Base-by-base conservation (phyloP, 2,329 filamentous ascomycete genomes). In the Paecilomyces formosus region DNA sequence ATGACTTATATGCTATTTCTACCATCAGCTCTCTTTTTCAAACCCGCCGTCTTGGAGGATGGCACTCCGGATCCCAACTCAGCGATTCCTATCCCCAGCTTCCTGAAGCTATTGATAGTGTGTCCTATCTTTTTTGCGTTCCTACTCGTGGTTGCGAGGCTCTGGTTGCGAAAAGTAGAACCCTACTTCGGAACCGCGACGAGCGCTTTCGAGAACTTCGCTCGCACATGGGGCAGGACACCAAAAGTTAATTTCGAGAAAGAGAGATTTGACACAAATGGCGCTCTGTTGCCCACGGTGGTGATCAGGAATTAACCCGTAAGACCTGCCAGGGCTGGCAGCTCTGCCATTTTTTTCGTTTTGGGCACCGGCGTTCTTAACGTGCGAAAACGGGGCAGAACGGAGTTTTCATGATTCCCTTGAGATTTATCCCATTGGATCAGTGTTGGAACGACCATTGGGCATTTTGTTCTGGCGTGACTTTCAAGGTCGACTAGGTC, bases 1-100 rank as follows among this genome's bases (percentile, higher is more conserved):
- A 74, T 87, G 13, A 81, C 82, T 26, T 87, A 83, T 82, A 78
- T 87, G 75, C 72, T 85, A 12, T 87, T 80, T 60, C 77, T 81
- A 1, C 73, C 76, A 12, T 65, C 68, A 13, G 58, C 63, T 13
- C 63, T 65, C 68, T 52, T 50, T 7, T 63, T 62, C 45, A 52
- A 59, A 53, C 60, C 62, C 18, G 31, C 30, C 11, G n/a, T 56
- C 31, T 52, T 39, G 18, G 50, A 50, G 3, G 59, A 63, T 55
- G 61, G 15, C 66, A 75, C 6, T 66, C 72, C 4, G 71, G 72
- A 6, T 71, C 74, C 56, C 35, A 55, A 56, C 26, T 61, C 61
- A 18, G 39, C 59, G 58, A 66, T 78, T 45, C 65, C 72, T 53
- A 73, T 76, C 61, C 74, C 78, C 30, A 67, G 71, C 45, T 60